A percentile compares a stretch with the other conserved stretches of the same genome.
Conservation (phyloP, 441 rosid species). For the Euphorbia celastroides region DNA sequence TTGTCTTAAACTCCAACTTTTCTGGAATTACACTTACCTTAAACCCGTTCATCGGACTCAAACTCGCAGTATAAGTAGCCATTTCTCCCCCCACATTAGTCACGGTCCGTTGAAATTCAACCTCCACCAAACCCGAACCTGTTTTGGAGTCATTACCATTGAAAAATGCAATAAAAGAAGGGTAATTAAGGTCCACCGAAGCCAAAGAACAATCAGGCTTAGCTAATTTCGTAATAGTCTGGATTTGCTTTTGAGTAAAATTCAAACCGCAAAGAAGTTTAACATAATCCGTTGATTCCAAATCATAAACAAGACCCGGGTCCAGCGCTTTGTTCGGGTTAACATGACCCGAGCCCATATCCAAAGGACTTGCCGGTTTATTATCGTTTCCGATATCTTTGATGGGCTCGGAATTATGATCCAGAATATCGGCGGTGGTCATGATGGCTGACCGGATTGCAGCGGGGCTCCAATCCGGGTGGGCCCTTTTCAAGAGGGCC, state of each 20-base stretch:
- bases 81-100: conserved; percentile 4
- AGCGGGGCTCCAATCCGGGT: conserved; percentile 71
- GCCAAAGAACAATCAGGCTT: conserved; percentile 33
- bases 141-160: conserved; percentile 4
- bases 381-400: conserved; percentile 56
- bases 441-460: conserved; percentile 72
- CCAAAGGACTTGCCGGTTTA: conserved; percentile 42
- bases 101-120: conserved; percentile 14
- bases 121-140: neutral
- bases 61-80: conserved; percentile 9
- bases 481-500: conserved; percentile 64
- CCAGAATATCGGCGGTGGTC: conserved; percentile 66
- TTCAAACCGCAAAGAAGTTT: conserved; percentile 14
- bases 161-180: conserved; percentile 13
- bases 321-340: conserved; percentile 21
- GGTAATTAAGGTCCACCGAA: conserved; percentile 22
- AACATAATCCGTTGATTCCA: conserved; percentile 8
- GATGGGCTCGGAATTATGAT: conserved; percentile 39
- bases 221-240: conserved; percentile 33
- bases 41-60: too few relatives aligned
- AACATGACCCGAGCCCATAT: conserved; percentile 26
- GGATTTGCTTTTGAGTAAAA: conserved; percentile 17
- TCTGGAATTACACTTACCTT: conserved; percentile 12
- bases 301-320: conserved; percentile 22
- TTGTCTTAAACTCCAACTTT: conserved; percentile 12